These are phyloP conservation scores for Vaccinium macrocarpon DNA, from an alignment of 148 eudicot species.

Conservation along the genomic window DNA sequence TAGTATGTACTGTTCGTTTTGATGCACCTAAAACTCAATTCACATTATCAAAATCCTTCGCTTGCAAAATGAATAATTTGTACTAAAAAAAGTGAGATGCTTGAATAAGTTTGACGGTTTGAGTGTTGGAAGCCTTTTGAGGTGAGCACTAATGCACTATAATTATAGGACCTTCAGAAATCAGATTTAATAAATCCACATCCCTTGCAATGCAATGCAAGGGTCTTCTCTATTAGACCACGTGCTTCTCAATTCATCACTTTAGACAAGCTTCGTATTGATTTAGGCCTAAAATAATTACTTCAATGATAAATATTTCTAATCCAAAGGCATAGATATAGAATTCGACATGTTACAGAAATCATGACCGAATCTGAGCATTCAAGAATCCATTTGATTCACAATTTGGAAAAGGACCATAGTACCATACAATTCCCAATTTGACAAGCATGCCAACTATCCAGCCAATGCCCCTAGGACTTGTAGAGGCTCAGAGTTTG, in stretches of 20 bases:
- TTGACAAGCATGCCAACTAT: not conserved
- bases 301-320: not conserved
- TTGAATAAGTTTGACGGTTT: not conserved
- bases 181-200: not conserved
- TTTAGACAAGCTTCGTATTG: not conserved
- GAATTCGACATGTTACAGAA: not conserved
- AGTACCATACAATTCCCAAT: not conserved
- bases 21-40: not conserved
- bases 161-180: not conserved
- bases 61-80: not conserved
- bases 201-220: not conserved
- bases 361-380: not conserved
- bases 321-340: not conserved
- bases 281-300: not conserved
- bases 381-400: not conserved
- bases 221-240: not conserved
- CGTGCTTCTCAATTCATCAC: not conserved
- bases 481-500: not conserved
- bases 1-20: not conserved
- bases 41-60: not conserved
- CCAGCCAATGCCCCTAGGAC: not conserved
- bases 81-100: not conserved
- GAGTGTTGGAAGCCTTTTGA: not conserved
- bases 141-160: not conserved
- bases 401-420: not conserved